Percentiles rank a stretch among this genome's conserved stretches.
Evolutionary conservation across 2,329 filamentous ascomycete genomes (phyloP).

Genomic region (Ilyonectria mors-panacis): DNA sequence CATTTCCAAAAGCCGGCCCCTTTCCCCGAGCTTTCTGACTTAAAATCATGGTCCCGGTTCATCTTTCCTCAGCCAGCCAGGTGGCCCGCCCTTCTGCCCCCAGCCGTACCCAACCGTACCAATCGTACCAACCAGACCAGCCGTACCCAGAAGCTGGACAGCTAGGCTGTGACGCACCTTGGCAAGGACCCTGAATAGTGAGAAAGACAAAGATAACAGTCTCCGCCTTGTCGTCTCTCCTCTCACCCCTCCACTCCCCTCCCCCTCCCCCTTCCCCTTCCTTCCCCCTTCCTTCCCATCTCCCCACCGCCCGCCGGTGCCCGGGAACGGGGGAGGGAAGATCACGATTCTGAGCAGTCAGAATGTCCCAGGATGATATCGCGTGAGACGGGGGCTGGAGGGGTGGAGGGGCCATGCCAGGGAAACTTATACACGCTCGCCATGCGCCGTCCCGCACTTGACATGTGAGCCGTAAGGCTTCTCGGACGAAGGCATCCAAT

Average conservation of each 20-base stretch:
- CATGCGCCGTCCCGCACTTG: constrained; percentile 44
- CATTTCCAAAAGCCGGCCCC: constrained; percentile 14
- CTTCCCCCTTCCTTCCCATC: background rate
- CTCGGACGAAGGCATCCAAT: constrained; percentile 43
- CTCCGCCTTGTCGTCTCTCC: constrained; percentile 22
- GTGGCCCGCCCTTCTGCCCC: constrained; percentile 33
- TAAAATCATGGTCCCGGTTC: constrained; percentile 23
- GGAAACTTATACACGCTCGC: constrained; percentile 39
- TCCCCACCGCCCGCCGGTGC: constrained; percentile 10
- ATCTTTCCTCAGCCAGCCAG: constrained; percentile 20
- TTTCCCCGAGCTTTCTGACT: constrained; percentile 30
- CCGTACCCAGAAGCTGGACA: constrained; percentile 25
- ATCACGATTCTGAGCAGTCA: constrained; percentile 37
- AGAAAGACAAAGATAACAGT: constrained; percentile 32
- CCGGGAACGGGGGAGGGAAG: constrained; percentile 3
- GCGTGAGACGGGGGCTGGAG: constrained; percentile 38
- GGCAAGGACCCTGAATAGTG: constrained; percentile 30
- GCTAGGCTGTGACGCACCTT: constrained; percentile 25
- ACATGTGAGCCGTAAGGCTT: constrained; percentile 49
- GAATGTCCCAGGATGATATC: constrained; percentile 37
- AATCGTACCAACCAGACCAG: constrained; percentile 26
- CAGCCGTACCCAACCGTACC: constrained; percentile 15
- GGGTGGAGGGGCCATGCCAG: constrained; percentile 20
- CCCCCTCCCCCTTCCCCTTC: constrained; percentile 18
- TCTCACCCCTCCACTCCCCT: constrained; percentile 10